Base-by-base conservation (phyloP, 176 grass and related monocot species). In the Avena eriantha region DNA sequence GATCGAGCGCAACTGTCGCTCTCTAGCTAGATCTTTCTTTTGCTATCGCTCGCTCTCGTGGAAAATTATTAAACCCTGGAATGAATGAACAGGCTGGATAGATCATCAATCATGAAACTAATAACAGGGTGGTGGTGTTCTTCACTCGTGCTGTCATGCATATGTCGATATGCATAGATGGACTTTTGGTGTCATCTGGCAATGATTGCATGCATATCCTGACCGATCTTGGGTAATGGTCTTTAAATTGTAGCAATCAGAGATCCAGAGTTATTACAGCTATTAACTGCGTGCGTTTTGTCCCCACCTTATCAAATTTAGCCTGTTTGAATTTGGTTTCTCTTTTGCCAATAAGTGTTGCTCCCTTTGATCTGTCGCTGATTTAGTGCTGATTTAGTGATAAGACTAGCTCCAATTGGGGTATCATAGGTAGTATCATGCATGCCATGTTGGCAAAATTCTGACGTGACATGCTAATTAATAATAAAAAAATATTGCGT, bases 141-240 rank as follows among this genome's bases (percentile, higher is more conserved):
- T 41, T 41, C 39, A 41, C 39, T 41, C 39, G 39, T 41, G 39
- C 0, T 41, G 39, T 41, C 39, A 41, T 67, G 61, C 29, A 66
- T 16, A 12, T 17, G 23, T 65, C 17, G 17, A 19, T 66, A 66
- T 13, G 29, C 14, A 16, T 29, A 12, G 64, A 35, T 67, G 16
- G 14, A 13, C 12, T 34, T 35, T 67, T 35, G 14, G 29, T 17
- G 64, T 68, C 69, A 89, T 82, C 83, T 85, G 57, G 77, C 58
- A 77, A 85, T 80, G 69, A 89, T 81, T 64, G 77, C 76, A 14
- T 26, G 47, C 68, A 57, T 53, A 80, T 71, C 76, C 86, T 88
- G 35, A 78, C 48, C 39, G 31, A 69, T 59, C 54, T 24, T 76
- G 5, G 81, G 59, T 78, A 48, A 73, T 31, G 81, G 51, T 63